Conservation (phyloP, 169 alveolate species). For the Cryptosporidium parvum region DNA sequence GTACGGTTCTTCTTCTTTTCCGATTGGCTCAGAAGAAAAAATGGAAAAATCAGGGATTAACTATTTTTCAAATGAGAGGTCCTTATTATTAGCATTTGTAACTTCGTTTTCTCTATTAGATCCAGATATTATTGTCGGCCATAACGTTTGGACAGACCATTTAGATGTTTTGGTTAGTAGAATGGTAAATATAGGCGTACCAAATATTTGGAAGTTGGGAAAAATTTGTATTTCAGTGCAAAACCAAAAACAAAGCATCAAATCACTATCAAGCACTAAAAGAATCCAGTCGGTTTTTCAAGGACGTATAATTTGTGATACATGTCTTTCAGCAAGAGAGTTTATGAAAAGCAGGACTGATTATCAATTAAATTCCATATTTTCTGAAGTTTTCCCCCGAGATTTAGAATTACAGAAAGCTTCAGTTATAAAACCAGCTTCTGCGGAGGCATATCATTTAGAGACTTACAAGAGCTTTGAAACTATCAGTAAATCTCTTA, state of each 20-base stretch:
- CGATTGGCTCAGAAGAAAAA: conserved; percentile 58
- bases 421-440: not conserved
- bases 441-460: not conserved
- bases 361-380: conserved; percentile 76
- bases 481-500: conserved; percentile 7
- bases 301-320: conserved; percentile 82
- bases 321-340: conserved; percentile 79
- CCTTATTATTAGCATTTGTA: conserved; percentile 50
- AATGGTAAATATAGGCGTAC: conserved; percentile 72
- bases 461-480: conserved; percentile 35
- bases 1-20: conserved; percentile 19
- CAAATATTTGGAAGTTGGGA: conserved; percentile 49
- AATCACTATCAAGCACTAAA: conserved; percentile 50
- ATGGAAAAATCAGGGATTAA: conserved; percentile 66
- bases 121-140: conserved; percentile 83
- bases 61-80: conserved; percentile 55
- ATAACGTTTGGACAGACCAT: conserved; percentile 78
- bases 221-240: conserved; percentile 9
- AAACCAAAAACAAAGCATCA: conserved; percentile 17
- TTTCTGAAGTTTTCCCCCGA: conserved; percentile 59
- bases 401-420: conserved; percentile 35
- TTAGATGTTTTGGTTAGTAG: conserved; percentile 79
- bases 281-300: conserved; percentile 57
- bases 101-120: conserved; percentile 68
- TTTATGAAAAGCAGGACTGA: conserved; percentile 74